phyloP scores from a whole-genome alignment of 228 moss, liverwort and hornwort genomes.

The Sphagnum fallax region DNA sequence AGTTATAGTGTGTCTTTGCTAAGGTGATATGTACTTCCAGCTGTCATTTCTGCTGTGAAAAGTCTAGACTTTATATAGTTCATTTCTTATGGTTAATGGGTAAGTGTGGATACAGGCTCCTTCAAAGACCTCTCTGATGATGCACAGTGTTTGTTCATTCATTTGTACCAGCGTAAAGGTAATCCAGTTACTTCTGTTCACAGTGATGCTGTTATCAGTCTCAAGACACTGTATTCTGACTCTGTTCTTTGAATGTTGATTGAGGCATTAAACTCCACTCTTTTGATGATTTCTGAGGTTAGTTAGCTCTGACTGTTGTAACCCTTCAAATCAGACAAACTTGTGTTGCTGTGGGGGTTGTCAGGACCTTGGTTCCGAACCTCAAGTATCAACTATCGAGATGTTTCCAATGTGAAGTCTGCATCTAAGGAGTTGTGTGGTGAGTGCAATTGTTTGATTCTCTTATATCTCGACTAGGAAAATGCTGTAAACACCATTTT shows the following conservation, averaged over 20 bases:
- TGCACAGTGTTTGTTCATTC: constrained; percentile 85
- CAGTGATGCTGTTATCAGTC: not conserved
- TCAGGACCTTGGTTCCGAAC: constrained; percentile 97
- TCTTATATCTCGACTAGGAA: not conserved
- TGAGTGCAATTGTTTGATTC: not conserved
- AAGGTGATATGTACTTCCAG: not conserved
- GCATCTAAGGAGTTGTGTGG: constrained; percentile 68
- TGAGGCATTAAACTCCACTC: too few species aligned
- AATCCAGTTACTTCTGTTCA: not conserved
- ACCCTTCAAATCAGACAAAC: too few species aligned
- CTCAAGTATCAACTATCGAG: constrained; percentile 53
- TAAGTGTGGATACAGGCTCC: constrained; percentile 33
- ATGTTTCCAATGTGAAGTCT: constrained; percentile 49
- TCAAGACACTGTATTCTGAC: not conserved
- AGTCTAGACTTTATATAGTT: not conserved
- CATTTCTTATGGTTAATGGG: not conserved
- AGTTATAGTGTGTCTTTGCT: too few species aligned
- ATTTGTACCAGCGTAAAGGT: constrained; percentile 96
- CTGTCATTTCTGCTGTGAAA: not conserved
- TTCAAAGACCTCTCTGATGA: constrained; percentile 56
- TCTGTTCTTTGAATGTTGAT: too few species aligned
- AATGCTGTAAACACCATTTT: not conserved
- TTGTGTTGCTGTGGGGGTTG: constrained; percentile 4
- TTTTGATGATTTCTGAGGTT: too few species aligned
- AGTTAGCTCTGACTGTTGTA: too few species aligned